phyloP scores from a whole-genome alignment of 2,329 filamentous ascomycete genomes.

The Madurella mycetomatis region DNA sequence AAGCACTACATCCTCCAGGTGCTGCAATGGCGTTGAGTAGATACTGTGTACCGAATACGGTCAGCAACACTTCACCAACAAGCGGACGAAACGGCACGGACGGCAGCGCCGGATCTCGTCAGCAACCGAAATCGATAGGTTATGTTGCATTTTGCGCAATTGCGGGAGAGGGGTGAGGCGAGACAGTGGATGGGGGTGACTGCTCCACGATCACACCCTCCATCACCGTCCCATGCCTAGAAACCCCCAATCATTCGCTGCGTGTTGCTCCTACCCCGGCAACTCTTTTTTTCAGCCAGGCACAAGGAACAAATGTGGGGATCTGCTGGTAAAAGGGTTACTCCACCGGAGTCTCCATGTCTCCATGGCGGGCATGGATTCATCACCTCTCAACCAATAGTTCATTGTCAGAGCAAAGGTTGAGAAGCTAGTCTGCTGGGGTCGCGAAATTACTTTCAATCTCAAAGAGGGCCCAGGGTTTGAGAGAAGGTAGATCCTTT shows the following conservation, averaged over 20 bases:
- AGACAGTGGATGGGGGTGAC: neutral
- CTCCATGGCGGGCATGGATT: neutral
- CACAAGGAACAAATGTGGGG: neutral
- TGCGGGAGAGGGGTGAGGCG: neutral
- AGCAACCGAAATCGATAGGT: neutral
- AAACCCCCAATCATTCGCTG: neutral
- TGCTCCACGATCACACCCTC: conserved; percentile 6
- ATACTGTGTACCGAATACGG: too few species aligned
- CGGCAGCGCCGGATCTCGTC: conserved; percentile 3
- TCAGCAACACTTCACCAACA: neutral
- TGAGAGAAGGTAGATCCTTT: too few species aligned
- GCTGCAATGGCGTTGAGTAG: neutral
- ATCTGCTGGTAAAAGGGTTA: neutral
- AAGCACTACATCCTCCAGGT: too few species aligned
- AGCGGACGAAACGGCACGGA: conserved; percentile 1
- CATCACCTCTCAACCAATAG: neutral
- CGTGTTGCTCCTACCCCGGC: neutral
- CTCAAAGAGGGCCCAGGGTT: too few species aligned
- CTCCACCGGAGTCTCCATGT: neutral
- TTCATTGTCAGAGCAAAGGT: neutral
- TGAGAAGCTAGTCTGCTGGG: neutral
- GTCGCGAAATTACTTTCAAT: neutral
- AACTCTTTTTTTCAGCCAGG: neutral
- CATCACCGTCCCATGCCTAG: neutral
- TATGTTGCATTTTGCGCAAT: conserved; percentile 7